phyloP scores from a whole-genome alignment of 768 basidiomycete species.

The Hygrophorus russula region DNA sequence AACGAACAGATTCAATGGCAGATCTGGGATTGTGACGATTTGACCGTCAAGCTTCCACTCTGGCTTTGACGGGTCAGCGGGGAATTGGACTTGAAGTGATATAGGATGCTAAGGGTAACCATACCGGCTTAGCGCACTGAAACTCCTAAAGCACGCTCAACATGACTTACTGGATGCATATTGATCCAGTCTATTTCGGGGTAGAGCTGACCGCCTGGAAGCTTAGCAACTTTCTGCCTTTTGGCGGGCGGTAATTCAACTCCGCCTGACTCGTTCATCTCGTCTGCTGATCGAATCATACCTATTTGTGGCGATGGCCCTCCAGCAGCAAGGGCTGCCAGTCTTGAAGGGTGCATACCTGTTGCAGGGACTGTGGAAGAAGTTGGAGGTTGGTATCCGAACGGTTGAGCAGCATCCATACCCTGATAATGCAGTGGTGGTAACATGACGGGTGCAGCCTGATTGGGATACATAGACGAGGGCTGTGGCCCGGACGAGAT shows the following conservation, averaged over 20 bases:
- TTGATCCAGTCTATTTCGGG: conserved; percentile 84
- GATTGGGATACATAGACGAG: conserved; percentile 49
- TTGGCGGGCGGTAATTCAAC: conserved; percentile 77
- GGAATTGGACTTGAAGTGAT: conserved; percentile 75
- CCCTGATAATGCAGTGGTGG: conserved; percentile 82
- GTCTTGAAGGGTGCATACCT: conserved; percentile 59
- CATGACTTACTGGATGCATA: conserved; percentile 64
- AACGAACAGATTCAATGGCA: conserved; percentile 77
- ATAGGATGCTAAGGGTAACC: conserved; percentile 58
- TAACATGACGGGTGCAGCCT: conserved; percentile 66
- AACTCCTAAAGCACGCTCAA: not conserved
- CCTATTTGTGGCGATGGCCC: conserved; percentile 46
- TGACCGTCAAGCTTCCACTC: conserved; percentile 91
- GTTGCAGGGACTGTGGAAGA: conserved; percentile 24
- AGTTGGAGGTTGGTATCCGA: conserved; percentile 55
- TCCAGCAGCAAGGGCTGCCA: conserved; percentile 47
- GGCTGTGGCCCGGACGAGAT: conserved; percentile 91
- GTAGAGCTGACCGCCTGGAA: conserved; percentile 76
- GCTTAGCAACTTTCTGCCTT: conserved; percentile 74
- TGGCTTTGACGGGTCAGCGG: conserved; percentile 69
- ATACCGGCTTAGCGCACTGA: not conserved
- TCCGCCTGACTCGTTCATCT: conserved; percentile 49
- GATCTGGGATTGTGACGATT: conserved; percentile 64
- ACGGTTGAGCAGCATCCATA: conserved; percentile 63
- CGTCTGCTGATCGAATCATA: conserved; percentile 68